A percentile compares a stretch with the other conserved stretches of the same genome.
Evolutionary conservation across 2,329 filamentous ascomycete genomes (phyloP).

Genomic region (Capronia americana): DNA sequence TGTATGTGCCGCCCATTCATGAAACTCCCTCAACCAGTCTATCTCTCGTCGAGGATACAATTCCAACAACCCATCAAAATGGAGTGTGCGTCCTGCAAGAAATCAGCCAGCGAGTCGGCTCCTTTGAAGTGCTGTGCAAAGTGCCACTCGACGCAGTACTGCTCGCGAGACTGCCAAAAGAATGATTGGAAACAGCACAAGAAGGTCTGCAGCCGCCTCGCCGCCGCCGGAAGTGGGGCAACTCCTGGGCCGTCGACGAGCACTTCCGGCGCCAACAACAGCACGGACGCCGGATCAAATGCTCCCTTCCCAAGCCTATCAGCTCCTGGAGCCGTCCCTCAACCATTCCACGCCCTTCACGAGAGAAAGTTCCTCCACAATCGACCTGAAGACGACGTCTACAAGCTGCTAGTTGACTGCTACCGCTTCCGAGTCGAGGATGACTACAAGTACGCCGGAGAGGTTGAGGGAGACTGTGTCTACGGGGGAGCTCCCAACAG

Average conservation of each 20-base stretch:
- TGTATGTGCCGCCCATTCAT: neutral
- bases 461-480: constrained; percentile 43
- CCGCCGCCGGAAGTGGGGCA: neutral
- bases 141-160: constrained; percentile 50
- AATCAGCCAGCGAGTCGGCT: neutral
- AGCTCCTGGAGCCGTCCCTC: neutral
- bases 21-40: neutral
- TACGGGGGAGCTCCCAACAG: constrained; percentile 38
- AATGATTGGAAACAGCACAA: constrained; percentile 60
- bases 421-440: constrained; percentile 59
- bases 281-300: neutral
- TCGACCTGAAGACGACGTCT: constrained; percentile 54
- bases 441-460: constrained; percentile 42
- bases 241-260: neutral
- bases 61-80: neutral
- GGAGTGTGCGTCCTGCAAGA: constrained; percentile 1
- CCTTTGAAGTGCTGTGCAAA: neutral
- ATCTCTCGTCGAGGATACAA: neutral
- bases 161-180: constrained; percentile 60
- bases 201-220: constrained; percentile 17
- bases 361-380: constrained; percentile 53
- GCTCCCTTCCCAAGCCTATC: neutral
- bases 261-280: neutral
- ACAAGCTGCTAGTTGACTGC: constrained; percentile 55
- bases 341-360: constrained; percentile 49